phyloP scores from a whole-genome alignment of 1,284 basidiomycete species.

The Tilletia indica region DNA sequence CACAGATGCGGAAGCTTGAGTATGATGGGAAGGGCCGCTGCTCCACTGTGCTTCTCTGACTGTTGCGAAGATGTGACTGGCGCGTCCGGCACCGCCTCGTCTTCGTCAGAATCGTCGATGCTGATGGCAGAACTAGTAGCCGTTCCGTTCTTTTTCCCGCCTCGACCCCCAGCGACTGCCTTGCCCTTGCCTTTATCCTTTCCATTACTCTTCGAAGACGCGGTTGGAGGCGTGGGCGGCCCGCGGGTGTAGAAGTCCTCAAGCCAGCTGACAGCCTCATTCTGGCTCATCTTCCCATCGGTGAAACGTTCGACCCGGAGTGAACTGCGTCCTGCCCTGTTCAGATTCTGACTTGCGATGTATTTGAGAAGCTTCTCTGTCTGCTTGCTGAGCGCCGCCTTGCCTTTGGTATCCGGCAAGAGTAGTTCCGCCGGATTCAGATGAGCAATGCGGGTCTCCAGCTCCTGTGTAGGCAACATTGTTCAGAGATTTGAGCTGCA shows the following conservation, averaged over 20 bases:
- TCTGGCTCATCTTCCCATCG: slow-evolving; percentile 64
- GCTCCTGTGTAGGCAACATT: slow-evolving; percentile 22
- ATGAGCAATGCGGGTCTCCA: slow-evolving; percentile 52
- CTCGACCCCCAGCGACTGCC: neutral
- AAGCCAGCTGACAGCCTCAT: slow-evolving; percentile 71
- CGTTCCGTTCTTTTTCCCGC: neutral
- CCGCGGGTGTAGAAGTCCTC: slow-evolving; percentile 66
- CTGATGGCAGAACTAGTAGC: neutral
- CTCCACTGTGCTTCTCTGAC: slow-evolving; percentile 25
- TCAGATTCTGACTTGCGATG: slow-evolving; percentile 60
- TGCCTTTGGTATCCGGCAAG: slow-evolving; percentile 54
- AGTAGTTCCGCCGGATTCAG: slow-evolving; percentile 77
- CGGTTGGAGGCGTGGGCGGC: slow-evolving; percentile 38
- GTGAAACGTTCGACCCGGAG: slow-evolving; percentile 67
- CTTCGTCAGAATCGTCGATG: slow-evolving; percentile 2
- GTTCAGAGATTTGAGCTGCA: too few species aligned
- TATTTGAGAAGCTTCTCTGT: slow-evolving; percentile 73
- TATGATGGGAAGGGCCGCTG: slow-evolving; percentile 26
- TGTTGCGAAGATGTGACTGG: too few species aligned
- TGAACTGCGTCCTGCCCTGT: slow-evolving; percentile 44
- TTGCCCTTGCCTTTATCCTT: slow-evolving; percentile 25
- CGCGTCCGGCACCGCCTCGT: neutral
- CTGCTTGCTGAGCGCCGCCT: slow-evolving; percentile 66
- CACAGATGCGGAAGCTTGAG: slow-evolving; percentile 58
- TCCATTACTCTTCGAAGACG: slow-evolving; percentile 14